Conservation (phyloP, 2,329 filamentous ascomycete genomes). For the Gyromitra esculenta region DNA sequence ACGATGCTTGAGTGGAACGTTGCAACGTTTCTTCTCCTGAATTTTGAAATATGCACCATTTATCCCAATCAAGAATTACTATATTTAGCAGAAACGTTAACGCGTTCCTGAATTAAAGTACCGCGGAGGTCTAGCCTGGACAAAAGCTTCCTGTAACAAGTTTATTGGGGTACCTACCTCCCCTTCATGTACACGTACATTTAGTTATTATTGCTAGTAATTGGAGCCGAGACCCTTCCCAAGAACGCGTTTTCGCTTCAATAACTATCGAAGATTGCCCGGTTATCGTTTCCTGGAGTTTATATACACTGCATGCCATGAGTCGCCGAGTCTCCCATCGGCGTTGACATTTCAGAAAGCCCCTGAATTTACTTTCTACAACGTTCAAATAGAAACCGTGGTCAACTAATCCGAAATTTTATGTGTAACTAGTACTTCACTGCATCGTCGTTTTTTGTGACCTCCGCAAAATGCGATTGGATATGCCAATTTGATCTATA, state of each 20-base stretch:
- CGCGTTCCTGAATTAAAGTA: slow-evolving; percentile 25
- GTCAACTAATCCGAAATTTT: slow-evolving; percentile 25
- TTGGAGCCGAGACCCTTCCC: background rate
- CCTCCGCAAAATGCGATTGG: slow-evolving; percentile 10
- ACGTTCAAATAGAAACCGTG: slow-evolving; percentile 11
- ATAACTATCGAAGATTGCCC: slow-evolving; percentile 1
- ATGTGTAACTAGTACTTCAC: slow-evolving; percentile 22
- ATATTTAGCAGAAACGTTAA: slow-evolving; percentile 40
- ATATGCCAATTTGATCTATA: slow-evolving; percentile 35
- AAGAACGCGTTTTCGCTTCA: background rate
- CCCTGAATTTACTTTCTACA: slow-evolving; percentile 13
- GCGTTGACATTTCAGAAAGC: slow-evolving; percentile 9
- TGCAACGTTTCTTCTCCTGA: slow-evolving; percentile 29
- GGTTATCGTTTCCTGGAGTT: slow-evolving; percentile 4
- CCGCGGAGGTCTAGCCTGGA: background rate
- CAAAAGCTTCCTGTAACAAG: slow-evolving; percentile 5
- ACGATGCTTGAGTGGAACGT: slow-evolving; percentile 16
- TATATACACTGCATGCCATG: slow-evolving; percentile 5
- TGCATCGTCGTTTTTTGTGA: slow-evolving; percentile 9
- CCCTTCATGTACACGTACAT: no score
- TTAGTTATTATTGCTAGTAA: slow-evolving; percentile 14
- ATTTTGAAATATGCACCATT: slow-evolving; percentile 24
- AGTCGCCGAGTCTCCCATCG: background rate
- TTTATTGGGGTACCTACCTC: background rate
- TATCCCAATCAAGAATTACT: slow-evolving; percentile 25